A percentile compares a stretch with the other conserved stretches of the same genome.
phyloP scores from a whole-genome alignment of 371 early-diverging fungal species.

The Mucor indicus region DNA sequence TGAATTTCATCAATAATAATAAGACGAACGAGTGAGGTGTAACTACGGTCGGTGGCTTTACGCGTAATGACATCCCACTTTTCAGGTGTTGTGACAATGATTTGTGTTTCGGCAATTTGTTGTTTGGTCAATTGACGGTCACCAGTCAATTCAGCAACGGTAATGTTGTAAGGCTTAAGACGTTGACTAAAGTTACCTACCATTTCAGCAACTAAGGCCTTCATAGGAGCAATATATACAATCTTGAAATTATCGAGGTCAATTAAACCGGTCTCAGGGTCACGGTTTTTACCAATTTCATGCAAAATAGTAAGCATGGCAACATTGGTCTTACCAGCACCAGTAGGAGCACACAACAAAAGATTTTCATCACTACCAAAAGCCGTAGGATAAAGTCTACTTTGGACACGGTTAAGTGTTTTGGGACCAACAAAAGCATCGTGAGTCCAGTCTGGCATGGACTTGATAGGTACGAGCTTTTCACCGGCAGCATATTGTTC shows the following conservation, averaged over 20 bases:
- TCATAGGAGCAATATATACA: slow-evolving; percentile 99
- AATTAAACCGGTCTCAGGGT: slow-evolving; percentile 73
- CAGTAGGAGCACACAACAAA: slow-evolving; percentile 99
- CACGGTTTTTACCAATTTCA: slow-evolving; percentile 76
- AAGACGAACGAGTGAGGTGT: slow-evolving; percentile 88
- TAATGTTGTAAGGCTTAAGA: slow-evolving; percentile 77
- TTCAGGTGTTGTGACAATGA: slow-evolving; percentile 99
- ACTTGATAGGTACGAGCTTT: slow-evolving; percentile 64
- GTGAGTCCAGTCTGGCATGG: slow-evolving; percentile 88
- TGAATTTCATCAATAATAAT: slow-evolving; percentile 99
- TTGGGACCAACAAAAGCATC: slow-evolving; percentile 73
- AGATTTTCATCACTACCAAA: slow-evolving; percentile 91
- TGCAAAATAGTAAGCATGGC: slow-evolving; percentile 95
- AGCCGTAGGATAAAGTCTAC: slow-evolving; percentile 83
- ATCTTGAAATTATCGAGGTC: slow-evolving; percentile 90
- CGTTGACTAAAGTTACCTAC: slow-evolving; percentile 86
- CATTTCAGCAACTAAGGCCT: slow-evolving; percentile 99
- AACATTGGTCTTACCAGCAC: slow-evolving; percentile 99
- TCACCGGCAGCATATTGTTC: slow-evolving; percentile 68
- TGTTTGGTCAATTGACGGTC: slow-evolving; percentile 95
- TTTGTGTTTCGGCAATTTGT: slow-evolving; percentile 92
- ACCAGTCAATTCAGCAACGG: slow-evolving; percentile 97
- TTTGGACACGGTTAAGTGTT: slow-evolving; percentile 91
- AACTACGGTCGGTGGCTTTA: slow-evolving; percentile 91
- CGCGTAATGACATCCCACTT: slow-evolving; percentile 99